phyloP scores from a whole-genome alignment of 169 alveolate species.

The Plasmodium gaboni region DNA sequence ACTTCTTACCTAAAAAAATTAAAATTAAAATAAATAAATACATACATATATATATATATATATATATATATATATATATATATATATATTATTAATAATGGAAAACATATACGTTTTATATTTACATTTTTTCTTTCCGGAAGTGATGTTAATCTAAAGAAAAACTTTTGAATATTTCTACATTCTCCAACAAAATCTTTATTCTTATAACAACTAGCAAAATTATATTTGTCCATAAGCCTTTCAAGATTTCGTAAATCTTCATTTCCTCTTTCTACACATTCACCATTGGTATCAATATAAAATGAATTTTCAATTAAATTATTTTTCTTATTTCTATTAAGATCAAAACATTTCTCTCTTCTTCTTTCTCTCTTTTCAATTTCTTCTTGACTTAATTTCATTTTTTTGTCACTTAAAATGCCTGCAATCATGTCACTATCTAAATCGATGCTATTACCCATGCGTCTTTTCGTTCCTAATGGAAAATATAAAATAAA shows the following conservation, averaged over 20 bases:
- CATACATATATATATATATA: background rate
- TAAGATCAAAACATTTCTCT: constrained; percentile 23
- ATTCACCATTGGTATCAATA: constrained; percentile 5
- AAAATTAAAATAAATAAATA: background rate
- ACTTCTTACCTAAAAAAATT: constrained; percentile 30
- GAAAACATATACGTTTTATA: background rate
- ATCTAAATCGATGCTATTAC: constrained; percentile 7
- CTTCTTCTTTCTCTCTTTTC: constrained; percentile 47
- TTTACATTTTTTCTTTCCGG: constrained; percentile 87
- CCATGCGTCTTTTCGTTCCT: constrained; percentile 23
- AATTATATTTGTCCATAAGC: constrained; percentile 51
- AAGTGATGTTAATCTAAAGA: constrained; percentile 86
- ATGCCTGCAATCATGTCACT: constrained; percentile 14
- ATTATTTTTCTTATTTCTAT: constrained; percentile 21
- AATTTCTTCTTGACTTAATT: constrained; percentile 47
- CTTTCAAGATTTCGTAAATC: constrained; percentile 30
- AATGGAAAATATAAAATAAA: background rate
- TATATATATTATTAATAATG: background rate
- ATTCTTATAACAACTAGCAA: constrained; percentile 50
- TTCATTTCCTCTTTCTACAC: constrained; percentile 18
- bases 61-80: background rate
- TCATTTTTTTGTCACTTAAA: constrained; percentile 36
- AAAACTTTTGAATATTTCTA: constrained; percentile 85
- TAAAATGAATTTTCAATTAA: constrained; percentile 6
- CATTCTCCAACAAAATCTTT: constrained; percentile 85